Evolutionary conservation across 306 rosid species (phyloP).

Genomic region (Casuarina glauca): DNA sequence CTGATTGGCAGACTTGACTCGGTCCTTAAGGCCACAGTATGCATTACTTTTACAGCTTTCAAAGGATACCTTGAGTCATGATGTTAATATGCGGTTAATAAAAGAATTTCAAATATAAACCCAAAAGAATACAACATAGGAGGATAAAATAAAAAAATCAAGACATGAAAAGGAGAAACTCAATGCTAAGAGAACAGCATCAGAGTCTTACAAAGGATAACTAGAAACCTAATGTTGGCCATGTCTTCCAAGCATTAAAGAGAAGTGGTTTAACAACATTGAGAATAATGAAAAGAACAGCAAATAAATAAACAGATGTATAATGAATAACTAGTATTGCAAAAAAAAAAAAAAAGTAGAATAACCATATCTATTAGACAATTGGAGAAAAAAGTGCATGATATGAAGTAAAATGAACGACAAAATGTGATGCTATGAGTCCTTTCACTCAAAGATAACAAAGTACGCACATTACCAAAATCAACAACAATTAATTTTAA

Average conservation of each 20-base stretch:
- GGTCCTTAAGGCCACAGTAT: slow-evolving; percentile 79
- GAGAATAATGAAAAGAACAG: background rate
- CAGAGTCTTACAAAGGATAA: background rate
- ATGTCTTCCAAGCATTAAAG: background rate
- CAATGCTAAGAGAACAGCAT: background rate
- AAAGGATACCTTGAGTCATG: slow-evolving; percentile 70
- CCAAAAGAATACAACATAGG: slow-evolving; percentile 13
- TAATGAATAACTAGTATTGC: background rate
- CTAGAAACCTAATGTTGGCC: background rate
- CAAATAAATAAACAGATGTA: background rate
- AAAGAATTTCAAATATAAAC: slow-evolving; percentile 18
- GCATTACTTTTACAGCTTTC: slow-evolving; percentile 97
- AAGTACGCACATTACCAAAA: background rate
- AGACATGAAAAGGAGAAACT: background rate
- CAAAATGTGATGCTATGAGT: background rate
- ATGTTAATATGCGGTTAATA: slow-evolving; percentile 16
- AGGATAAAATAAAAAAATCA: background rate
- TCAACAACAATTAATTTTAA: no score
- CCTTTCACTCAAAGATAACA: background rate
- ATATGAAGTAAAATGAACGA: background rate
- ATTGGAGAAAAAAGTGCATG: background rate
- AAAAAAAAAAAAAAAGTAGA: no score
- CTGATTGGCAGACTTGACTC: slow-evolving; percentile 57
- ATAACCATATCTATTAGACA: background rate
- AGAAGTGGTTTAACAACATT: background rate